phyloP scores from a whole-genome alignment of 345 rosid genomes.

The Boechera retrofracta region DNA sequence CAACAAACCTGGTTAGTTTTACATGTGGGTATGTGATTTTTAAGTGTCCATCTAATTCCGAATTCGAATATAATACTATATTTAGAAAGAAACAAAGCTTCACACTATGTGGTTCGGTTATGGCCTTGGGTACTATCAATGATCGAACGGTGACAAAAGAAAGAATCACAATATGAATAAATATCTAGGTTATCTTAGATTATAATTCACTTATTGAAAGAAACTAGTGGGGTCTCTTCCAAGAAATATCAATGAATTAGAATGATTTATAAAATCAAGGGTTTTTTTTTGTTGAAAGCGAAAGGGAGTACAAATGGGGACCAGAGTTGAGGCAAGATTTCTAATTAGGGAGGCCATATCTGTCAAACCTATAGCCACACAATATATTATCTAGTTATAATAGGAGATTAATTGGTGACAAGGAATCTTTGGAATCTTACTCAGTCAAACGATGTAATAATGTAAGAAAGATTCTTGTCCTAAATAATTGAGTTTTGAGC shows the following conservation, averaged over 20 bases:
- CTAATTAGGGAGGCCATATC: constrained; percentile 29
- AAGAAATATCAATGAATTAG: neutral
- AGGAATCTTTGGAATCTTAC: constrained; percentile 52
- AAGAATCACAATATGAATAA: constrained; percentile 9
- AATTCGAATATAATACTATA: constrained; percentile 27
- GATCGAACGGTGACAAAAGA: constrained; percentile 25
- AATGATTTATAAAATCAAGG: constrained; percentile 24
- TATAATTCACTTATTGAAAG: constrained; percentile 31
- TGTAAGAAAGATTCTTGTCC: constrained; percentile 34
- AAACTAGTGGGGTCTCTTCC: constrained; percentile 18
- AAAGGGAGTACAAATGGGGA: constrained; percentile 27
- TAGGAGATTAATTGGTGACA: constrained; percentile 26
- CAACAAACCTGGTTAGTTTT: constrained; percentile 13
- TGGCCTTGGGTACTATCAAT: constrained; percentile 22
- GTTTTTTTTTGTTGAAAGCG: constrained; percentile 18
- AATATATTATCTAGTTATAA: constrained; percentile 2
- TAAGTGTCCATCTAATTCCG: neutral
- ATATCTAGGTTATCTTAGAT: constrained; percentile 25
- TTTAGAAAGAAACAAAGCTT: constrained; percentile 31
- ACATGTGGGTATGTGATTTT: neutral
- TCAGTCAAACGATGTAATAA: constrained; percentile 36
- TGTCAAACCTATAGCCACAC: constrained; percentile 36
- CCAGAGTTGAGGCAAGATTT: constrained; percentile 38
- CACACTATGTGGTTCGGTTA: constrained; percentile 28
- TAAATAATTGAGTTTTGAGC: constrained; percentile 41